Evolutionary conservation across 176 grass and related monocot genomes (phyloP).

Genomic region (Oryza punctata): DNA sequence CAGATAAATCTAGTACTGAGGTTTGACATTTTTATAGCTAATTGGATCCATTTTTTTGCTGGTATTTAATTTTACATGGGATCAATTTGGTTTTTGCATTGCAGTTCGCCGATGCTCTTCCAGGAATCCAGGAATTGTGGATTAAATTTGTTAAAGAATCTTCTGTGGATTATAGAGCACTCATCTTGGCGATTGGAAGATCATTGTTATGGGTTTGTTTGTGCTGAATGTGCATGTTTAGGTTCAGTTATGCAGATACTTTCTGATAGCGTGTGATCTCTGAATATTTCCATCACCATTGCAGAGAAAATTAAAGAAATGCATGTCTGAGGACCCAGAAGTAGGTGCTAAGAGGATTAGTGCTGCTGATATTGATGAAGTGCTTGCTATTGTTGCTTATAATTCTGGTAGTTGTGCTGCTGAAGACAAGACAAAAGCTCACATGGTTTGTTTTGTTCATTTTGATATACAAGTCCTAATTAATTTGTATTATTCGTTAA

Average conservation of each 20-base stretch:
- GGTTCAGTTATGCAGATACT: not conserved
- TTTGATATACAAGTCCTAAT: not conserved
- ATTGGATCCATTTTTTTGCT: not conserved
- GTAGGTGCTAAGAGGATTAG: not conserved
- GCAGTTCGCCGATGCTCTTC: slow-evolving; percentile 29
- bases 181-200: slow-evolving; percentile 26
- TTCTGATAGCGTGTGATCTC: not conserved
- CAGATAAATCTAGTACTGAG: slow-evolving; percentile 32
- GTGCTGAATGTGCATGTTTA: not conserved
- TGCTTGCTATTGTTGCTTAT: slow-evolving; percentile 13
- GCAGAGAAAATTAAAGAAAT: slow-evolving; percentile 40
- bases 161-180: slow-evolving; percentile 30
- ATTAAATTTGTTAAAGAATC: slow-evolving; percentile 21
- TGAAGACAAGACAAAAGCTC: not conserved
- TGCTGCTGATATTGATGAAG: slow-evolving; percentile 39
- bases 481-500: not conserved
- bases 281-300: not conserved
- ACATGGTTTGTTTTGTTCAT: not conserved
- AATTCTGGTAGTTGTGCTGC: not conserved
- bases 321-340: slow-evolving; percentile 37
- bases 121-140: slow-evolving; percentile 34
- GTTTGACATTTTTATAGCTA: not conserved
- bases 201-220: slow-evolving; percentile 44
- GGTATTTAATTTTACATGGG: not conserved
- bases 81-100: slow-evolving; percentile 12